phyloP scores from a whole-genome alignment of 768 basidiomycete species.

The Lactarius trivialis region DNA sequence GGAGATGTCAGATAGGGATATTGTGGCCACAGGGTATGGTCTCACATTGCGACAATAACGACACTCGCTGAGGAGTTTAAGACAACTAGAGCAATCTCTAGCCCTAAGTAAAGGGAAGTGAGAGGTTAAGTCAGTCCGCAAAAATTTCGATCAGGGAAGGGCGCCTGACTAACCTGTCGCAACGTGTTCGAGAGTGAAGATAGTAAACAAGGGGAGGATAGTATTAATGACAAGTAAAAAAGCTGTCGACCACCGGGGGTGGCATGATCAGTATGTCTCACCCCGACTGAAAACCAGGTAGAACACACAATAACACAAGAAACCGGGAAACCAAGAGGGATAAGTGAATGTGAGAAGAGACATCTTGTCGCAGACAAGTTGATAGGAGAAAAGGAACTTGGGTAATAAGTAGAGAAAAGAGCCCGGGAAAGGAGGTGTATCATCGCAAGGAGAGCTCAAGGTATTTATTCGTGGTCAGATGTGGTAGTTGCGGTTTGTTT shows the following conservation, averaged over 20 bases:
- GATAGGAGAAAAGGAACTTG: not conserved
- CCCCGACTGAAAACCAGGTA: not conserved
- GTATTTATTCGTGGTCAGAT: not conserved
- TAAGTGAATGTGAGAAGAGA: not conserved
- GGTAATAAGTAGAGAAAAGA: not conserved
- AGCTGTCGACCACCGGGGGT: not conserved
- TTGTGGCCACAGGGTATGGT: not conserved
- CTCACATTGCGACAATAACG: conserved; percentile 6
- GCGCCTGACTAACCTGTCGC: not conserved
- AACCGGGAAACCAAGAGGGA: not conserved
- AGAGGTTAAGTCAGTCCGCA: not conserved
- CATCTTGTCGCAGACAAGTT: conserved; percentile 21
- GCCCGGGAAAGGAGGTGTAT: not conserved
- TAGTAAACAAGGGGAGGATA: not conserved
- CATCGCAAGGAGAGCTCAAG: not conserved
- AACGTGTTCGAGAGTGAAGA: not conserved
- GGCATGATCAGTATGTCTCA: not conserved
- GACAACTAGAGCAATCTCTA: conserved; percentile 3
- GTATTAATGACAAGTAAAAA: conserved; percentile 12
- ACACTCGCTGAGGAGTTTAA: not conserved
- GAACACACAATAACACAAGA: conserved; percentile 11
- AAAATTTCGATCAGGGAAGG: not conserved
- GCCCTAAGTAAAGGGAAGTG: not conserved
- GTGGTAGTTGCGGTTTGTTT: not conserved
- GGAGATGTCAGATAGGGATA: not conserved